These are phyloP conservation scores for Linanthus parryae DNA, from an alignment of 148 eudicot genomes.

Conservation along the genomic window DNA sequence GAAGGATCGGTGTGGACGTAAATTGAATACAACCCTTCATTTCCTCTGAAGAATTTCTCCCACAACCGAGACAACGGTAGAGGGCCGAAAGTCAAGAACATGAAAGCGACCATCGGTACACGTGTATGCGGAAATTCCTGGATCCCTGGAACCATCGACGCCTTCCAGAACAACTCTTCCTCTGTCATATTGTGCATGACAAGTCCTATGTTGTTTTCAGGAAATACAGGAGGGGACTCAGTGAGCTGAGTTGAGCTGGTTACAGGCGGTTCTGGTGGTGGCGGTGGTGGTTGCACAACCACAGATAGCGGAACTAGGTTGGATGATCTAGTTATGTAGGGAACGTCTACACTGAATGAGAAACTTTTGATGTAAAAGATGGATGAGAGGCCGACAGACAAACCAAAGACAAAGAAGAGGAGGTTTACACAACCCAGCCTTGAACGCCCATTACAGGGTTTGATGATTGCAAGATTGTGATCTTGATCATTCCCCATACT, in stretches of 20 bases:
- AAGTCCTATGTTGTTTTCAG: too few relatives aligned
- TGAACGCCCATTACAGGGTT: not conserved
- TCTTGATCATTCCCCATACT: not conserved
- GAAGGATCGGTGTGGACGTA: constrained; percentile 63
- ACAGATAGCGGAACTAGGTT: not conserved
- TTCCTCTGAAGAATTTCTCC: constrained; percentile 62
- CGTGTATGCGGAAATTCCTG: too few relatives aligned
- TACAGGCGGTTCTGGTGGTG: not conserved
- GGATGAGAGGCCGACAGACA: not conserved
- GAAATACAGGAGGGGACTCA: too few relatives aligned
- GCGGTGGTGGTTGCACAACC: not conserved
- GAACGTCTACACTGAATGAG: not conserved
- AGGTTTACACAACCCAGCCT: not conserved
- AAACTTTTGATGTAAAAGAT: not conserved
- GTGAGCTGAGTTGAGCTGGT: too few relatives aligned
- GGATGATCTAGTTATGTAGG: too few relatives aligned
- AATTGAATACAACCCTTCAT: constrained; percentile 43
- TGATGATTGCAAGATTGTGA: not conserved
- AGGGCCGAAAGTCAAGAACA: constrained; percentile 56
- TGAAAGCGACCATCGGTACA: constrained; percentile 59
- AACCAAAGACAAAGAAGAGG: constrained; percentile 1
- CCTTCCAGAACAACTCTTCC: constrained; percentile 31
- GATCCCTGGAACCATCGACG: too few relatives aligned
- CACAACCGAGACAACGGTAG: constrained; percentile 64
- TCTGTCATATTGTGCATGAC: too few relatives aligned